A percentile compares a stretch with the other conserved stretches of the same genome.
Conservation (phyloP, 192 early-diverging fungal species). For the Gorgonomyces haynaldii region DNA sequence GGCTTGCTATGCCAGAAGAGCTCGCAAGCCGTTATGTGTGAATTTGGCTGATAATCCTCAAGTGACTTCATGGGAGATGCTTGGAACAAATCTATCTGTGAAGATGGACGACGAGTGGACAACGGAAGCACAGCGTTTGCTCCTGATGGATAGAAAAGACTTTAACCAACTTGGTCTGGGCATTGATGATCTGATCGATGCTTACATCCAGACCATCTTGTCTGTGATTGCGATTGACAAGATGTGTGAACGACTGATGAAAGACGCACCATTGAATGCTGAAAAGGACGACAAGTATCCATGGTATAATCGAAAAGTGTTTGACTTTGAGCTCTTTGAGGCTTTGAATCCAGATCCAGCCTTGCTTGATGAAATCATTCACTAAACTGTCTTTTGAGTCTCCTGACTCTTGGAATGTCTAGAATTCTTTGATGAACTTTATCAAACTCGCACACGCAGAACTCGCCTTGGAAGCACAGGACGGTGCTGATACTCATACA, state of each 20-base stretch:
- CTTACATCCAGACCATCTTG: slow-evolving; percentile 77
- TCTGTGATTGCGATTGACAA: slow-evolving; percentile 77
- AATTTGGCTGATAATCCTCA: slow-evolving; percentile 40
- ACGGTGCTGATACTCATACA: too few species aligned
- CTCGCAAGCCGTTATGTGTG: slow-evolving; percentile 55
- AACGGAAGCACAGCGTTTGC: slow-evolving; percentile 66
- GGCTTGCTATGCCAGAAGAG: slow-evolving; percentile 68
- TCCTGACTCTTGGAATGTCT: too few species aligned
- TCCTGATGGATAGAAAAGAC: slow-evolving; percentile 86
- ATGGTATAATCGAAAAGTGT: too few species aligned
- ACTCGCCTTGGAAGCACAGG: too few species aligned
- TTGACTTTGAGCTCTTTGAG: slow-evolving; percentile 29
- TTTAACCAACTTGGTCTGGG: slow-evolving; percentile 78
- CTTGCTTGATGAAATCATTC: slow-evolving; percentile 30
- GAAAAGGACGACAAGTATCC: neutral
- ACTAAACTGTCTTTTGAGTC: too few species aligned
- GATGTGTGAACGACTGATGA: slow-evolving; percentile 21
- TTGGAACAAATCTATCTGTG: slow-evolving; percentile 77
- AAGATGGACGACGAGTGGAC: slow-evolving; percentile 65
- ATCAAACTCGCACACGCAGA: too few species aligned
- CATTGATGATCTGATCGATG: slow-evolving; percentile 78
- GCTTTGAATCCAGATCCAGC: slow-evolving; percentile 39
- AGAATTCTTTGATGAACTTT: too few species aligned
- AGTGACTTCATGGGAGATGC: slow-evolving; percentile 81
- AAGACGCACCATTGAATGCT: slow-evolving; percentile 6